These are phyloP conservation scores for Lactarius hatsudake DNA, from an alignment of 768 basidiomycete species.

Conservation along the genomic window DNA sequence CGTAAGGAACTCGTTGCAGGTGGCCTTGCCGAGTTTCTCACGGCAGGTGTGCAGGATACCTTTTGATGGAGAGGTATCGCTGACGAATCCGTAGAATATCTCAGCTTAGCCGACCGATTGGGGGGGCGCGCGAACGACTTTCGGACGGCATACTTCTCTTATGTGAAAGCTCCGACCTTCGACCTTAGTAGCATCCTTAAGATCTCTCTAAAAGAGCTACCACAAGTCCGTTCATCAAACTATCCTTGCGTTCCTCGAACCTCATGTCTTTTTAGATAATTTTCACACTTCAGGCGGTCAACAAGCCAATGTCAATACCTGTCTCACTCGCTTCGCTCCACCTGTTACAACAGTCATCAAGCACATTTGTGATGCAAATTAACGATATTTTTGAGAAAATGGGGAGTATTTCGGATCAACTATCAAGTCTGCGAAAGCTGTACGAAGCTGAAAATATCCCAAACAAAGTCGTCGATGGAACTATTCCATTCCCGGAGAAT, in stretches of 20 bases:
- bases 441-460: constrained; percentile 61
- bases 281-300: constrained; percentile 28
- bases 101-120: constrained; percentile 20
- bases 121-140: constrained; percentile 20
- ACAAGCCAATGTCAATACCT: constrained; percentile 26
- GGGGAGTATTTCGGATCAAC: constrained; percentile 51
- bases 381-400: constrained; percentile 51
- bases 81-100: constrained; percentile 11
- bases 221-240: constrained; percentile 16
- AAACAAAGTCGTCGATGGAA: constrained; percentile 59
- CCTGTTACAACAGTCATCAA: constrained; percentile 52
- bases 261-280: constrained; percentile 17
- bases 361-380: constrained; percentile 48
- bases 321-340: constrained; percentile 36
- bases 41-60: constrained; percentile 37
- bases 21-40: constrained; percentile 38
- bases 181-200: constrained; percentile 1
- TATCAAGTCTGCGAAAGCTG: constrained; percentile 53
- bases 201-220: constrained; percentile 18
- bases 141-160: constrained; percentile 1
- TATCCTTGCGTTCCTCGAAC: background rate
- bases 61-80: constrained; percentile 28
- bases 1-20: constrained; percentile 78
- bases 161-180: background rate
- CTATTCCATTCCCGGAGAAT: constrained; percentile 37